Evolutionary conservation across 192 early-diverging fungal genomes (phyloP), one percentile per base, ranked within the genome.

Genomic region (Obelidium mucronatum): DNA sequence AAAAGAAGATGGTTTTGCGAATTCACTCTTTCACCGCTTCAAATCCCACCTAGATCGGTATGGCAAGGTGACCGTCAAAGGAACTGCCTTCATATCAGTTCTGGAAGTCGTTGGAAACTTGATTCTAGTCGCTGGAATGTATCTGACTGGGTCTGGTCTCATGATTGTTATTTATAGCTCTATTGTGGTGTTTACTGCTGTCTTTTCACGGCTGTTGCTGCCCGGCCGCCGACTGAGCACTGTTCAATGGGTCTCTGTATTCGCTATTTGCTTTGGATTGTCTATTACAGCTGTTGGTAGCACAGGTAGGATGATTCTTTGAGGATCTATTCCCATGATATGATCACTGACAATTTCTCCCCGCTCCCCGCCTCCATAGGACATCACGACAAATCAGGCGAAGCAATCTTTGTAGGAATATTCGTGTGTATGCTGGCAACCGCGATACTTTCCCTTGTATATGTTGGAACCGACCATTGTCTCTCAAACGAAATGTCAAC

Each of bases 401-500:
- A 24, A 33, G 26, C 53, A 22, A 35, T 83, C 37, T 11, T 79
- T 3, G 11, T 80, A 17, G 84, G 82, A 28, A 80, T 82, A 59
- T 8, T 83, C 22, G 64, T 85, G 24, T 79, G 80, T 28, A 52
- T 86, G n/a, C 15, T 79, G 24, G 84, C 82, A 53, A 86, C 84
- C 17, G 60, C 54, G 37, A 65, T 86, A 30, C 81, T 83, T 64
- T 51, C 84, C 8, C 53, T 73, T n/a, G 82, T 86, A 8, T 86
- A 86, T 68, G 82, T 77, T 28, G 72, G 79, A 2, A 86, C 82
- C 59, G 84, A 86, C 52, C 77, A 82, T 62, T 15, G 80, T 19
- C 56, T 85, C 17, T 44, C 79, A 2, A 31, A 19, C 13, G 31
- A 64, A 5, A 2, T 40, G 39, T 58, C 68, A 59, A 70, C 73